Percentiles rank a stretch among this genome's conserved stretches.
Evolutionary conservation across 2,329 filamentous ascomycete genomes (phyloP).

Genomic region (Colletotrichum sp.): DNA sequence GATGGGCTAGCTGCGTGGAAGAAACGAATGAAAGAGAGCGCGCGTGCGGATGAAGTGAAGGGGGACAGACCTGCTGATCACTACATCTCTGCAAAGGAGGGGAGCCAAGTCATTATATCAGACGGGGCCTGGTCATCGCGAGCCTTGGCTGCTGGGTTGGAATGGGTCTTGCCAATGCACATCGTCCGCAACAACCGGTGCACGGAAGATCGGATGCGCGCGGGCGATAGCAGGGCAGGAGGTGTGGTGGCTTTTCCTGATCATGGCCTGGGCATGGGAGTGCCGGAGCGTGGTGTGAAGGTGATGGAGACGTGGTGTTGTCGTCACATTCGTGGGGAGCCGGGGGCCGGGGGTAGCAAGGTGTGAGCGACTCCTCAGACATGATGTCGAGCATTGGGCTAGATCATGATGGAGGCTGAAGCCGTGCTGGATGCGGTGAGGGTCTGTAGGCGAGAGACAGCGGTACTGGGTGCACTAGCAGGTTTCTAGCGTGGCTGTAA

Average conservation of each 20-base stretch:
- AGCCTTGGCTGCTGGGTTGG: constrained; percentile 3
- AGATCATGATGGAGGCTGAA: background rate
- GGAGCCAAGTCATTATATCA: constrained; percentile 17
- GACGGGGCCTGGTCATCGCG: background rate
- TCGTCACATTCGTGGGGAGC: background rate
- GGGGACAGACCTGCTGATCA: constrained; percentile 21
- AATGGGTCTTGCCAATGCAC: background rate
- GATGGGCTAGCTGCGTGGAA: background rate
- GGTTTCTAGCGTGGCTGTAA: background rate
- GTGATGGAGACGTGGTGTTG: background rate
- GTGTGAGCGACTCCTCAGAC: background rate
- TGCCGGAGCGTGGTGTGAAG: constrained; percentile 9
- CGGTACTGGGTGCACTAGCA: background rate
- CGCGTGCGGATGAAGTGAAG: constrained; percentile 6
- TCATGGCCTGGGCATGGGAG: background rate
- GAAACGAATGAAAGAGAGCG: constrained; percentile 17
- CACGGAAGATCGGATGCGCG: constrained; percentile 8
- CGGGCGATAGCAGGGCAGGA: background rate
- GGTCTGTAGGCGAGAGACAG: background rate
- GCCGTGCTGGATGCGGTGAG: background rate
- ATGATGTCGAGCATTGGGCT: background rate
- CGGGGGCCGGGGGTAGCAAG: background rate
- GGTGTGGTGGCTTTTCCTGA: background rate
- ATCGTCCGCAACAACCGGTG: constrained; percentile 2
- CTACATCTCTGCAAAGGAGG: background rate